A percentile compares a stretch with the other conserved stretches of the same genome.
Conservation (phyloP, 306 rosid species). For the Prunus campanulata region DNA sequence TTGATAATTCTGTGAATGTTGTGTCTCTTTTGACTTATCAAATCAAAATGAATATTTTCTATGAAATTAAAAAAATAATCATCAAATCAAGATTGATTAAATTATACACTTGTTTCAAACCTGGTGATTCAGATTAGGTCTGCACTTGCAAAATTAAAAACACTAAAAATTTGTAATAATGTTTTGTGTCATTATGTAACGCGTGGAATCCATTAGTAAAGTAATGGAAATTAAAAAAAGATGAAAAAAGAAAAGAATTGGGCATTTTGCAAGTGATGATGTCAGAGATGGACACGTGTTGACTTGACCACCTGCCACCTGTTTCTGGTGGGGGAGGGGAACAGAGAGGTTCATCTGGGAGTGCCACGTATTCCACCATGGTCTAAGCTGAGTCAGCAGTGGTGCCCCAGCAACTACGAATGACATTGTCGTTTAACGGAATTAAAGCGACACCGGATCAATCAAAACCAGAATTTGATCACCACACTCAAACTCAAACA, state of each 20-base stretch:
- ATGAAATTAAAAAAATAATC: too few species aligned
- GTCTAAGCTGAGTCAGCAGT: background rate
- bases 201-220: too few species aligned
- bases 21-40: background rate
- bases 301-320: background rate
- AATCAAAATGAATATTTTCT: background rate
- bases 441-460: background rate
- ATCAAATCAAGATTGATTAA: too few species aligned
- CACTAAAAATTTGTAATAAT: too few species aligned
- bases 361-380: background rate
- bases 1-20: background rate
- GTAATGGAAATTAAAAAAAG: too few species aligned
- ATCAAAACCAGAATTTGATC: background rate
- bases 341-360: background rate
- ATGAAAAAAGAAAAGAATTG: too few species aligned
- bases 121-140: too few species aligned
- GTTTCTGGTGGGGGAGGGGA: background rate
- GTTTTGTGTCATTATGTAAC: too few species aligned
- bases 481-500: background rate
- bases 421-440: background rate
- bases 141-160: too few species aligned
- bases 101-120: too few species aligned
- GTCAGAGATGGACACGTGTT: background rate
- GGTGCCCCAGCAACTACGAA: background rate
- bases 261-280: too few species aligned